A percentile compares a stretch with the other conserved stretches of the same genome.
Evolutionary conservation across 2,329 filamentous ascomycete genomes (phyloP).

Genomic region (Scortechinia acanthostroma): DNA sequence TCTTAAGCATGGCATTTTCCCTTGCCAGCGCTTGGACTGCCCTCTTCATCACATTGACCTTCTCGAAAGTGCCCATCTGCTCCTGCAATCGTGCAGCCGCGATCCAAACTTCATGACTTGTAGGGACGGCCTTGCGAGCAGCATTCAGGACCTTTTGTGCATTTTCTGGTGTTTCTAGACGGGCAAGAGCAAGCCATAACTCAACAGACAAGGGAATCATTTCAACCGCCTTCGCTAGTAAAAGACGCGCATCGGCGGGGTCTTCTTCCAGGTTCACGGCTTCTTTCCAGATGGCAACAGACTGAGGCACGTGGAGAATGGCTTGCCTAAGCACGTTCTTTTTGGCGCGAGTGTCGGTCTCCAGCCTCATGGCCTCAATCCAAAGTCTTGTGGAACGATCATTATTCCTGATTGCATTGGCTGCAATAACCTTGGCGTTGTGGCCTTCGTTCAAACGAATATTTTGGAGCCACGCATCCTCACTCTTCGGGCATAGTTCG

Average conservation of each 20-base stretch:
- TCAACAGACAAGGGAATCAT: constrained; percentile 91
- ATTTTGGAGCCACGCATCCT: constrained; percentile 93
- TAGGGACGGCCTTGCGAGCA: constrained; percentile 86
- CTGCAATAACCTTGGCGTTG: constrained; percentile 92
- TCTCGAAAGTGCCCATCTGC: constrained; percentile 70
- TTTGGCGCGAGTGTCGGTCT: constrained; percentile 74
- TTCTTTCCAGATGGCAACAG: constrained; percentile 95
- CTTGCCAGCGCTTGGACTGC: constrained; percentile 81
- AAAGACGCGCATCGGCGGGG: constrained; percentile 74
- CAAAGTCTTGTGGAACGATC: constrained; percentile 81
- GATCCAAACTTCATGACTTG: constrained; percentile 93
- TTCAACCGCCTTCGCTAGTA: constrained; percentile 90
- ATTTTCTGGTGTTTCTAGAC: constrained; percentile 81
- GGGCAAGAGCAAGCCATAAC: constrained; percentile 86
- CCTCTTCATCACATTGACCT: constrained; percentile 89
- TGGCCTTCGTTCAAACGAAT: constrained; percentile 86
- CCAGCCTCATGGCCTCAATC: constrained; percentile 91
- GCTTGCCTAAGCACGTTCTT: constrained; percentile 90
- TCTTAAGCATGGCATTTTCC: constrained; percentile 91
- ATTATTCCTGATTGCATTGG: constrained; percentile 86
- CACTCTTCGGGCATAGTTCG: constrained; percentile 83
- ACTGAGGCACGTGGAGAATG: constrained; percentile 85
- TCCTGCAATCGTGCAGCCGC: constrained; percentile 87
- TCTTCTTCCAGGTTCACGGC: constrained; percentile 93
- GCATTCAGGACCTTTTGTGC: constrained; percentile 93